Evolutionary conservation across 164 flowering plant genomes (phyloP), one percentile per base, ranked within the genome.

Genomic region (Platanus orientalis): DNA sequence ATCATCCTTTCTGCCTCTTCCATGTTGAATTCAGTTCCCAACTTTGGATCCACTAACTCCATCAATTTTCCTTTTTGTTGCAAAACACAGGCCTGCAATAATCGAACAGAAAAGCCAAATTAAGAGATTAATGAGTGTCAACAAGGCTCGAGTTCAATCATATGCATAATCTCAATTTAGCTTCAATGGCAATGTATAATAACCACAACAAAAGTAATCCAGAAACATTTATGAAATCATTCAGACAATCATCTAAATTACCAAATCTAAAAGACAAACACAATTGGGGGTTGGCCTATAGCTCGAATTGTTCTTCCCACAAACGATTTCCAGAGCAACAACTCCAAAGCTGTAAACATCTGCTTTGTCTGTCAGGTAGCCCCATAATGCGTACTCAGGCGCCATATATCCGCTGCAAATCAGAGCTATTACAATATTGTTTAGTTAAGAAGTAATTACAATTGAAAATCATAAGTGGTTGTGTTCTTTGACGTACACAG

Each of bases 71-170:
- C 84, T 69, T 76, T 71, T 67, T 84, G 84, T 73, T 80, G 79
- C 65, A 82, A 59, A 57, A 81, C 86, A 61, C 78, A 79, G 19
- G 95, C 91, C 95, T 88, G 70, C 0, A 40, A 58, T 14, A 39
- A 44, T 7, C n/a, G n/a, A n/a, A n/a, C n/a, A n/a, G n/a, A n/a
- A n/a, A n/a, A n/a, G n/a, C n/a, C n/a, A n/a, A 25, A 14, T 16
- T 6, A 25, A 16, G 54, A 24, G 13, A 28, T 10, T 34, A 12
- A n/a, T n/a, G n/a, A n/a, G n/a, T n/a, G n/a, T n/a, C n/a, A n/a
- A n/a, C n/a, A n/a, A n/a, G n/a, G n/a, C n/a, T n/a, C n/a, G n/a
- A n/a, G n/a, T n/a, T n/a, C n/a, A n/a, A n/a, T n/a, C n/a, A n/a
- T n/a, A n/a, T n/a, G n/a, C n/a, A n/a, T n/a, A n/a, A n/a, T n/a